Percentiles rank a stretch among this genome's conserved stretches.
Conservation (phyloP, 176 grass and related monocot genomes). For the Themeda triandra region DNA sequence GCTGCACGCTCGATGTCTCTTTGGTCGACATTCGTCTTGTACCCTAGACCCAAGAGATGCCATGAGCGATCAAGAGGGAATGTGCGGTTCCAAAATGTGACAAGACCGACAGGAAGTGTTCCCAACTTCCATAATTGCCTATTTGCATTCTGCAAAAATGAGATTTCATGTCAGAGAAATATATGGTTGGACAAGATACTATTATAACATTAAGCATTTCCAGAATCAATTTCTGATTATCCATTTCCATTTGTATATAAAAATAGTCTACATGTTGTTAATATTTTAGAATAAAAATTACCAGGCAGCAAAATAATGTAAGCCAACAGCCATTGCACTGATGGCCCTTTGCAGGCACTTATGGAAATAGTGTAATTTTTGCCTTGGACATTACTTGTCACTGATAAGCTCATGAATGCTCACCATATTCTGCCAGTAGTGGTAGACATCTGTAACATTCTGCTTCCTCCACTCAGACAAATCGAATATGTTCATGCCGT, state of each 20-base stretch:
- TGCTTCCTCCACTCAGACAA: slow-evolving; percentile 84
- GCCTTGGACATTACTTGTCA: not conserved
- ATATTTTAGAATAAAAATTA: not conserved
- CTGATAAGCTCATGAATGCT: not conserved
- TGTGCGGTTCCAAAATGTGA: slow-evolving; percentile 73
- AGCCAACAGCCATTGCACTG: not conserved
- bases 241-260: not conserved
- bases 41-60: slow-evolving; percentile 79
- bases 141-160: slow-evolving; percentile 53
- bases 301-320: not conserved
- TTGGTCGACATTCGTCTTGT: slow-evolving; percentile 57
- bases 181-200: not conserved
- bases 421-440: slow-evolving; percentile 80
- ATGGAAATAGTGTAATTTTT: not conserved
- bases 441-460: slow-evolving; percentile 72
- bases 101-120: slow-evolving; percentile 66
- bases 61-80: slow-evolving; percentile 58
- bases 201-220: not conserved
- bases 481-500: slow-evolving; percentile 93
- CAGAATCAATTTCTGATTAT: no score
- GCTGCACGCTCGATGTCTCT: slow-evolving; percentile 51
- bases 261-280: not conserved
- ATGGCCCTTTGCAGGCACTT: no score
- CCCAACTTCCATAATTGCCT: slow-evolving; percentile 70
- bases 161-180: not conserved